Base-by-base conservation (phyloP, 306 rosid genomes). In the Amphicarpaea edgeworthii region DNA sequence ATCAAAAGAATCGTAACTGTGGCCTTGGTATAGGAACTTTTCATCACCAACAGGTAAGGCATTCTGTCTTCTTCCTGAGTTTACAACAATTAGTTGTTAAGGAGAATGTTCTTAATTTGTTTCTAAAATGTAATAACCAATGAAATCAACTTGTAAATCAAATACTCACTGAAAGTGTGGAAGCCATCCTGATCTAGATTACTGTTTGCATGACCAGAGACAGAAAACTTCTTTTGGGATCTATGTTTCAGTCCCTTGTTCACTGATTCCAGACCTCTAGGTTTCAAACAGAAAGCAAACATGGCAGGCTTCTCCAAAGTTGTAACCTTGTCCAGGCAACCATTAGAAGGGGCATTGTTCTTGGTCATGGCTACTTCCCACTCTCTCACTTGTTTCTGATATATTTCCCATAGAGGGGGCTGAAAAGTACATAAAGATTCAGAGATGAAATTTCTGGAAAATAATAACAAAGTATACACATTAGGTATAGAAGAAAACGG, bases 201-300 rank as follows among this genome's bases (percentile, higher is more conserved):
- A 66, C 75, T 75, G 83, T 83, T 77, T 61, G 77, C 76, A 20
- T 88, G 96, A 62, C 92, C 93, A 57, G 93, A 70, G 81, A 92
- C 75, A 16, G 96, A 88, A 79, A 83, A 66, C 77, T 40, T 96
- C 90, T 84, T 89, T 12, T 92, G 98, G 3, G 99, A 88, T 76
- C 99, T 86, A 49, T 93, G 96, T 63, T 86, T 96, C 24, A 92
- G 85, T 62, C 91, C 99, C 83, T 83, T 92, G 85, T 90, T 89
- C 60, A 75, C 83, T 75, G 86, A 86, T 83, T 92, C 97, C 83
- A 95, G 80, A 19, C 98, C 99, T 73, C 97, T 86, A 46, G 99
- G 99, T 85, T 92, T 96, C 84, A 90, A 70, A 85, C 99, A 96
- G 79, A 96, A 96, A 17, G 99, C 99, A 82, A 82, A 90, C 96